Evolutionary conservation across 1,139 yeast genomes (phyloP), one percentile per base, ranked within the genome.

Genomic region (Hyphopichia khmerensis): DNA sequence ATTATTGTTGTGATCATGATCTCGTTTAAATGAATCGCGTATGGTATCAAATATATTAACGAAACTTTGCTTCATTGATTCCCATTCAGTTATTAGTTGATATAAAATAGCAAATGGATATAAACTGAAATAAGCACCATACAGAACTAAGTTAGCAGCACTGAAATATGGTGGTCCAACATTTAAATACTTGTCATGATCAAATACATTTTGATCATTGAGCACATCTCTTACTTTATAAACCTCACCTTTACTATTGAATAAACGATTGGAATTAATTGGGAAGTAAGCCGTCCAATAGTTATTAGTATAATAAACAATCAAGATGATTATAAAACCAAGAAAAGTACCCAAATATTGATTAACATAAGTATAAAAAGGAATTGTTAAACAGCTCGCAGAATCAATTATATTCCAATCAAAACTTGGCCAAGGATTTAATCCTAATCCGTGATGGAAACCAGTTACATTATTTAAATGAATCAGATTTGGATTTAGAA

Each of bases 331-430:
- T 34, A 64, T 40, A 44, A 69, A 68, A 1, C 60, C 72, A n/a
- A 69, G 27, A 0, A 69, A 11, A 19, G 64, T 50, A 1, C 77
- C 77, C 24, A 66, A 39, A 48, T 64, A 70, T 40, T 59, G 64
- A 47, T 69, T 71, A 13, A 59, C 62, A 43, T 67, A 67, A 1
- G 75, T 65, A 50, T 60, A 71, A 45, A 69, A 69, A 13, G 72
- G 76, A 40, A 69, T 55, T 1, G 77, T 72, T 51, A 60, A 72
- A 53, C 75, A 67, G n/a, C 60, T 67, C 4, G 64, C 67, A 32
- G 69, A 51, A 45, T 69, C 69, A 9, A 72, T 49, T 6, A 69
- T 56, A 46, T 71, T 72, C 79, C 78, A 72, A 49, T 73, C 79
- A 45, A 73, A 68, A 0, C 74, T 51, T 0, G 79, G 77, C 43